phyloP scores from a whole-genome alignment of 192 early-diverging fungal genomes.

The Radiomyces spectabilis region DNA sequence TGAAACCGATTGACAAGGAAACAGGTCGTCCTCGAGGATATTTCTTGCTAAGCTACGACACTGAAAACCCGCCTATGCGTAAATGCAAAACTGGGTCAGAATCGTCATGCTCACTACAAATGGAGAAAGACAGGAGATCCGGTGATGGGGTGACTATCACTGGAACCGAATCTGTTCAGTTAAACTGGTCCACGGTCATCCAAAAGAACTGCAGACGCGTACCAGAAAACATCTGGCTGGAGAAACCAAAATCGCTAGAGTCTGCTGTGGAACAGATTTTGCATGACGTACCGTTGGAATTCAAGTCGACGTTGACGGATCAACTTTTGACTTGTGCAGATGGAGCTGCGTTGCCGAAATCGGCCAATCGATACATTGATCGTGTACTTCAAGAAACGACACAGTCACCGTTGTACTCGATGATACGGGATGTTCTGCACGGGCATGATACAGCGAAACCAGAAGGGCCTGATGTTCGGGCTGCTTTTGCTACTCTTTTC shows the following conservation, averaged over 20 bases:
- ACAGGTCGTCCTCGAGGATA: conserved; percentile 81
- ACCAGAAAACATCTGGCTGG: conserved; percentile 38
- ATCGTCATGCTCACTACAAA: too few relatives aligned
- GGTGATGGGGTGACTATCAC: too few relatives aligned
- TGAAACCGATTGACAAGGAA: conserved; percentile 73
- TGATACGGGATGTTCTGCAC: conserved; percentile 29
- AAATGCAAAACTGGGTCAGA: too few relatives aligned
- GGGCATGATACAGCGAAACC: too few relatives aligned
- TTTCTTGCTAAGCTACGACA: conserved; percentile 57
- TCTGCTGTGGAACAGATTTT: conserved; percentile 36
- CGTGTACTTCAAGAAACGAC: conserved; percentile 31
- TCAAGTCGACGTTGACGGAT: conserved; percentile 31
- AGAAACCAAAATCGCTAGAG: conserved; percentile 43
- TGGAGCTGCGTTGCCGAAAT: too few relatives aligned
- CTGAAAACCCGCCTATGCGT: conserved; percentile 14
- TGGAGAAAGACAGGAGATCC: too few relatives aligned
- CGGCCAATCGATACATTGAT: conserved; percentile 26
- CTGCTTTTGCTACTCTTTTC: conserved; percentile 56
- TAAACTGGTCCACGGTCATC: conserved; percentile 43
- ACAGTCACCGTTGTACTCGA: conserved; percentile 33
- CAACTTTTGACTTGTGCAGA: conserved; percentile 22
- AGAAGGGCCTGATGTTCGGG: conserved; percentile 16
- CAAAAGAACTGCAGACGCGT: conserved; percentile 48
- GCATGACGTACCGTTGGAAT: conserved; percentile 34
- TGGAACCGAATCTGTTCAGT: not conserved